A percentile compares a stretch with the other conserved stretches of the same genome.
Conservation (phyloP, 345 rosid genomes). For the Populus davidiana region DNA sequence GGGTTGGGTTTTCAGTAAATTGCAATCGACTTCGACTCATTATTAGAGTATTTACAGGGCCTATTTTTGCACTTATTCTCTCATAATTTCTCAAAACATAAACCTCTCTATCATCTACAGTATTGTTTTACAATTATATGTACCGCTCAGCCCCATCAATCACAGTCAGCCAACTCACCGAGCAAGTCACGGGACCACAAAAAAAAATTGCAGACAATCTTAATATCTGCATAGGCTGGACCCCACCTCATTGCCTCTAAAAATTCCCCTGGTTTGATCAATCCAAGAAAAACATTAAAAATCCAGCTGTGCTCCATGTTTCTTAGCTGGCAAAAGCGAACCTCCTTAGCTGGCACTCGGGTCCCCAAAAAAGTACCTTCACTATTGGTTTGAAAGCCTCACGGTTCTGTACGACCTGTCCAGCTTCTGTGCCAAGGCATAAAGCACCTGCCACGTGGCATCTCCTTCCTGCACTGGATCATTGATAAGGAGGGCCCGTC, state of each 20-base stretch:
- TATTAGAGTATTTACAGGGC: background rate
- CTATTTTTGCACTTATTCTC: background rate
- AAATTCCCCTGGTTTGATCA: conserved; percentile 1
- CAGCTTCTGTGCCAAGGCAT: conserved; percentile 45
- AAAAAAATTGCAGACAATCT: background rate
- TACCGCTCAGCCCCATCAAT: conserved; percentile 2
- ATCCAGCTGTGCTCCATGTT: conserved; percentile 54
- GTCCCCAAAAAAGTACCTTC: background rate
- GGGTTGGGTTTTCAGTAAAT: no score
- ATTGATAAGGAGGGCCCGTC: conserved; percentile 65
- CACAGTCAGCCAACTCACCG: conserved; percentile 3
- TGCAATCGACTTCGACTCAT: no score
- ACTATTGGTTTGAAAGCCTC: conserved; percentile 38
- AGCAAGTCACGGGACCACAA: background rate
- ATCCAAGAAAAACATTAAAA: background rate
- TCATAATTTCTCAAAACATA: background rate
- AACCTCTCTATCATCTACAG: background rate
- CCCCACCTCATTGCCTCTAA: background rate
- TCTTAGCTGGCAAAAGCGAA: background rate
- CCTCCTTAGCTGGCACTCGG: conserved; percentile 14
- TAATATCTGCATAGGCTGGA: background rate
- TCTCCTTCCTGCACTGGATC: conserved; percentile 54
- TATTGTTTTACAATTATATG: background rate
- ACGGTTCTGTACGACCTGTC: conserved; percentile 50
- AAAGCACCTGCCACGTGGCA: conserved; percentile 82